These are phyloP conservation scores for Gossypium australe DNA, from an alignment of 345 rosid species.

Conservation along the genomic window DNA sequence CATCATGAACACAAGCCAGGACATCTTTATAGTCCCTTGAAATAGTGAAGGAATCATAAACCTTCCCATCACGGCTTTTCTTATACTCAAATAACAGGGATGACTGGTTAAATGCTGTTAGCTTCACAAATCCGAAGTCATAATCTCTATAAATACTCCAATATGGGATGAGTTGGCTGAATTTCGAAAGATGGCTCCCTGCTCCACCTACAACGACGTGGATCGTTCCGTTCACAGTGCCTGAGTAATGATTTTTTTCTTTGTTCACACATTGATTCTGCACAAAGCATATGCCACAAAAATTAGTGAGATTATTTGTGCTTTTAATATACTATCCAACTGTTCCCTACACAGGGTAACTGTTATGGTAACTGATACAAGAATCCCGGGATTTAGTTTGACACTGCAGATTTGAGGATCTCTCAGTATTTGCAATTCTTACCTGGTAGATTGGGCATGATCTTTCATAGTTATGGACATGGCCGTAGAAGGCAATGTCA, in stretches of 20 bases:
- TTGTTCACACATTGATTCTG: slow-evolving; percentile 63
- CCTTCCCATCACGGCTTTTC: slow-evolving; percentile 69
- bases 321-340: not conserved
- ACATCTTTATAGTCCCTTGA: slow-evolving; percentile 82
- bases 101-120: slow-evolving; percentile 73
- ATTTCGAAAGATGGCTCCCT: slow-evolving; percentile 63
- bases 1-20: slow-evolving; percentile 68
- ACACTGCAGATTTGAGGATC: not conserved
- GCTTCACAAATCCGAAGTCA: slow-evolving; percentile 75
- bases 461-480: slow-evolving; percentile 70
- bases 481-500: slow-evolving; percentile 70
- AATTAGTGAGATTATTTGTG: not conserved
- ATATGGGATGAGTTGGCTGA: slow-evolving; percentile 39
- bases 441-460: slow-evolving; percentile 74
- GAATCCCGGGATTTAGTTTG: not conserved
- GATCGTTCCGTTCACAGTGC: slow-evolving; percentile 65
- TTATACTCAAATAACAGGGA: slow-evolving; percentile 82
- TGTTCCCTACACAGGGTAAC: not conserved
- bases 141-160: slow-evolving; percentile 80
- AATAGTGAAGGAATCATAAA: slow-evolving; percentile 76
- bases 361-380: not conserved
- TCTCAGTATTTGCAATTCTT: not conserved
- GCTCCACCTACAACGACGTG: slow-evolving; percentile 90
- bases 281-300: slow-evolving; percentile 13
- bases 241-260: slow-evolving; percentile 56